phyloP scores from a whole-genome alignment of 768 basidiomycete genomes.

The Podaxis sp. region DNA sequence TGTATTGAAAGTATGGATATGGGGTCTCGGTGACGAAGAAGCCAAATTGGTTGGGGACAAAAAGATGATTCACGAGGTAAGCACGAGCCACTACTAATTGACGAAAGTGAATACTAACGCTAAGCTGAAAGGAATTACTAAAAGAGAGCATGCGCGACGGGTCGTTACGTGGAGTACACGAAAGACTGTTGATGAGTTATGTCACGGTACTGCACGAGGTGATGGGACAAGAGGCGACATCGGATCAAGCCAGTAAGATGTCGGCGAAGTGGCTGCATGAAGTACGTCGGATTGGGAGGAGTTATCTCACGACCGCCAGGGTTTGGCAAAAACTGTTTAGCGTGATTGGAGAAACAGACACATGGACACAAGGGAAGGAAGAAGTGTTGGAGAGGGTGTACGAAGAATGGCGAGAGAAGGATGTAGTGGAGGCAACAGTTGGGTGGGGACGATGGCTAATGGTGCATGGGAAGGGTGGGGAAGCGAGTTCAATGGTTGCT shows the following conservation, averaged over 20 bases:
- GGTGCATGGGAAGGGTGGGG: conserved; percentile 37
- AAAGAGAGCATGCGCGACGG: conserved; percentile 46
- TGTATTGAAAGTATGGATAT: conserved; percentile 48
- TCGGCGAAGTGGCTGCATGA: conserved; percentile 25
- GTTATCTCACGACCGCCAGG: conserved; percentile 40
- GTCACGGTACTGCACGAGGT: conserved; percentile 32
- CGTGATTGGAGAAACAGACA: conserved; percentile 24
- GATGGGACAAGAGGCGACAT: conserved; percentile 19
- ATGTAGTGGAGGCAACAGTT: conserved; percentile 36
- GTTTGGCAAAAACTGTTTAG: conserved; percentile 47
- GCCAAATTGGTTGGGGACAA: conserved; percentile 19
- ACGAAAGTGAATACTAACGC: conserved; percentile 9
- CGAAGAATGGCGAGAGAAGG: conserved; percentile 42
- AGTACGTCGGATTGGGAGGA: conserved; percentile 40
- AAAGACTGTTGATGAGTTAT: conserved; percentile 47
- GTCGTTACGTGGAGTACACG: conserved; percentile 40
- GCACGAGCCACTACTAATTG: conserved; percentile 1
- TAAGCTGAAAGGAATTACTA: conserved; percentile 37
- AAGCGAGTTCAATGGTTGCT: conserved; percentile 38
- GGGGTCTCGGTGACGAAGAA: conserved; percentile 42
- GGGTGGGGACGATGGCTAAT: conserved; percentile 51
- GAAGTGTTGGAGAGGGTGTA: conserved; percentile 34
- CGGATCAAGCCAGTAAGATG: conserved; percentile 28
- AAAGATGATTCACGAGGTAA: conserved; percentile 34
- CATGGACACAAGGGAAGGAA: conserved; percentile 25